Conservation (phyloP, 129 eudicot genomes). For the Silybum marianum region DNA sequence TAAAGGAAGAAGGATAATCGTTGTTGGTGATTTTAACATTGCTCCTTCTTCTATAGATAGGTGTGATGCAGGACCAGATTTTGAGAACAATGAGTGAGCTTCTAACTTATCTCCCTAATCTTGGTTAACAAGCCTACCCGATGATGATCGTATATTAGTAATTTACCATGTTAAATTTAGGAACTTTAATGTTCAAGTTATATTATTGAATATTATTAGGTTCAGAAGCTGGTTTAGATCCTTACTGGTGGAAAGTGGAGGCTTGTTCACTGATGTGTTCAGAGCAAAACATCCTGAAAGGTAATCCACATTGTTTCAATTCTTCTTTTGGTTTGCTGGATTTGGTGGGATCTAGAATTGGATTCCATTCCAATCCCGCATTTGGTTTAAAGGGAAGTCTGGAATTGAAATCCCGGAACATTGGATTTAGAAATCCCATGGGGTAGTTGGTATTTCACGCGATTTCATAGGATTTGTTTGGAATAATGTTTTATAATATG, state of each 20-base stretch:
- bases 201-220: conserved; percentile 48
- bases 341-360: not conserved
- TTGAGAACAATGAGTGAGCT: conserved; percentile 94
- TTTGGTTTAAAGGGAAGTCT: not conserved
- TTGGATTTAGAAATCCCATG: not conserved
- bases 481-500: not conserved
- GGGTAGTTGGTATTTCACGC: not conserved
- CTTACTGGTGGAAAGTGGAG: conserved; percentile 72
- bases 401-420: not conserved
- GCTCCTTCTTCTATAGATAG: conserved; percentile 93
- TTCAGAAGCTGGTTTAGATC: conserved; percentile 96
- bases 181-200: not conserved
- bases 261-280: conserved; percentile 75
- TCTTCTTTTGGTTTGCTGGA: not conserved
- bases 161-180: not conserved
- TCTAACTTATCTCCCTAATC: conserved; percentile 10
- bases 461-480: not conserved
- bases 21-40: conserved; percentile 95
- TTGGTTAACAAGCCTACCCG: not conserved
- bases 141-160: not conserved
- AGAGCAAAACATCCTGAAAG: conserved; percentile 93
- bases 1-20: conserved; percentile 72
- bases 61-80: conserved; percentile 95
- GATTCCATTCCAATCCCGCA: not conserved
- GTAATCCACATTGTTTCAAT: conserved; percentile 26